These are phyloP conservation scores for Leptomonas pyrrhocoris DNA, from an alignment of 208 protist species.

Conservation along the genomic window DNA sequence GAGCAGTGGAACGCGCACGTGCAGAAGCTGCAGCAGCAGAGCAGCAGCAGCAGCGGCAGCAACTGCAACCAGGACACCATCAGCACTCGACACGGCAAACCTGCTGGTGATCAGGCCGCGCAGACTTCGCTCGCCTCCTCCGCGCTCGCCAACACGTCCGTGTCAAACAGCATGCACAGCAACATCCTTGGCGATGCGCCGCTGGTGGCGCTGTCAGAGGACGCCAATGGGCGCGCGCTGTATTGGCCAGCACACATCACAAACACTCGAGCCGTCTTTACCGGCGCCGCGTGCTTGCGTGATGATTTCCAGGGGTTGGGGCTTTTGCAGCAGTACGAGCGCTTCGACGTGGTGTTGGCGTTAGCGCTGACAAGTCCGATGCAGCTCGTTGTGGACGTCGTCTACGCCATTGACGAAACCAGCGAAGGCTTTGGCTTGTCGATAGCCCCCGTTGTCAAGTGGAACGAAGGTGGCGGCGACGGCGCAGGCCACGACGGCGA, in stretches of 20 bases:
- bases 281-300: constrained; percentile 28
- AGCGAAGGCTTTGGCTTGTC: constrained; percentile 43
- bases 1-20: constrained; percentile 45
- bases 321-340: constrained; percentile 44
- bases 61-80: background rate
- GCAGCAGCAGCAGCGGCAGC: background rate
- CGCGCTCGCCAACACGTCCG: background rate
- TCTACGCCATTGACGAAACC: constrained; percentile 72
- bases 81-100: background rate
- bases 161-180: background rate
- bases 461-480: background rate
- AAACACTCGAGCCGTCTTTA: constrained; percentile 28
- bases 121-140: constrained; percentile 3
- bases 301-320: constrained; percentile 37
- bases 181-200: background rate
- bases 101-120: background rate
- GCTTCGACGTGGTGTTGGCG: constrained; percentile 52
- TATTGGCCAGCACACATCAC: constrained; percentile 81
- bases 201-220: constrained; percentile 5
- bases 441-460: constrained; percentile 21
- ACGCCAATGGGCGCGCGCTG: constrained; percentile 25
- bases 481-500: background rate
- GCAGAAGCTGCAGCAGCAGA: constrained; percentile 15
- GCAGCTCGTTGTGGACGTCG: constrained; percentile 64
- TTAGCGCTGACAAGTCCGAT: constrained; percentile 51